phyloP scores from a whole-genome alignment of 768 basidiomycete species.

The Suillus tomentosus region DNA sequence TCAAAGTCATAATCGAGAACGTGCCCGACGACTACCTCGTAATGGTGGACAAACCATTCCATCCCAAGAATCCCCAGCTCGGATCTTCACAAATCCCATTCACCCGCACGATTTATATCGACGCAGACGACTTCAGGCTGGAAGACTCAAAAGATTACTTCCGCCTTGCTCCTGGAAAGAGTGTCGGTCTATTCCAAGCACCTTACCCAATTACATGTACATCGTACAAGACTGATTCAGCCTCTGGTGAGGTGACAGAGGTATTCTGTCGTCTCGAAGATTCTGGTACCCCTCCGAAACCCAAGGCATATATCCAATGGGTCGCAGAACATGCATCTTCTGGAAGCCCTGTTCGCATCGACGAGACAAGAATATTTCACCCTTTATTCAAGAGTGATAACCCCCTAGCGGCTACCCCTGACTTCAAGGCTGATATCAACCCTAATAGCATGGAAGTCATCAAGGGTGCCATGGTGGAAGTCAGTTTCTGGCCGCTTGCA shows the following conservation, averaged over 20 bases:
- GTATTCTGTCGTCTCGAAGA: constrained; percentile 81
- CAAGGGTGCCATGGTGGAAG: constrained; percentile 81
- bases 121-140: constrained; percentile 88
- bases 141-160: constrained; percentile 95
- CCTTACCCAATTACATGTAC: constrained; percentile 91
- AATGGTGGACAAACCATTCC: constrained; percentile 87
- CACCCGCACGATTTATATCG: constrained; percentile 89
- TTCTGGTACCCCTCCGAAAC: constrained; percentile 65
- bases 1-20: constrained; percentile 92
- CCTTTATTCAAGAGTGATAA: constrained; percentile 94
- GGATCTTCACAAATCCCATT: constrained; percentile 84
- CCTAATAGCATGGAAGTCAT: constrained; percentile 79
- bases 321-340: constrained; percentile 82
- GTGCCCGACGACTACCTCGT: constrained; percentile 82
- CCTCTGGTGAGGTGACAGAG: constrained; percentile 74
- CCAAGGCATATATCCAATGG: constrained; percentile 97
- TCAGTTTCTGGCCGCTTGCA: constrained; percentile 86
- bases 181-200: constrained; percentile 93
- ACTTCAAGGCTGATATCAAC: constrained; percentile 84
- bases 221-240: constrained; percentile 78
- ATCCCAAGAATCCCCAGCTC: constrained; percentile 89
- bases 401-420: constrained; percentile 64
- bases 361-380: constrained; percentile 92
- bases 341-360: constrained; percentile 79
- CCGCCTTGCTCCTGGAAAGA: constrained; percentile 96